These are phyloP conservation scores for Rhizophlyctis rosea DNA, from an alignment of 192 early-diverging fungal species.

Conservation along the genomic window DNA sequence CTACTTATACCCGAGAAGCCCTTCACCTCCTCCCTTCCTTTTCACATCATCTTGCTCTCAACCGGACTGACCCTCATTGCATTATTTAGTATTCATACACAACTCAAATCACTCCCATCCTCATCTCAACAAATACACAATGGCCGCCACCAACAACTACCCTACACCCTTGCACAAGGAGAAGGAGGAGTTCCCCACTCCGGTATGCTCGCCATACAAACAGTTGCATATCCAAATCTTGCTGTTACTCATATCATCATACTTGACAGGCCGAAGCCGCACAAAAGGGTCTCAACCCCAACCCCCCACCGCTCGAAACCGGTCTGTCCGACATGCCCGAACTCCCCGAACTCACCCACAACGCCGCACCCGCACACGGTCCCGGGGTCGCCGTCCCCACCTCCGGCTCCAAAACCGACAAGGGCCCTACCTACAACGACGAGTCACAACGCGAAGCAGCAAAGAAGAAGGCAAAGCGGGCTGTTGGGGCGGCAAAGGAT, in stretches of 20 bases:
- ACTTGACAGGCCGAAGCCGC: conserved; percentile 18
- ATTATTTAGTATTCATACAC: no score
- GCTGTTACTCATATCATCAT: no score
- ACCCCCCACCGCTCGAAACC: conserved; percentile 7
- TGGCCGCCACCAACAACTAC: neutral
- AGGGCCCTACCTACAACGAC: neutral
- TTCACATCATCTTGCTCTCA: no score
- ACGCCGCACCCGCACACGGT: neutral
- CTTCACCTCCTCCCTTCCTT: no score
- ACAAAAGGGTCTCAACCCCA: conserved; percentile 5
- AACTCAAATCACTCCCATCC: neutral
- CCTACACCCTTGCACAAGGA: neutral
- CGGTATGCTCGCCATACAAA: no score
- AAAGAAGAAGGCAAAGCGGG: neutral
- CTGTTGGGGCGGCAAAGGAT: neutral
- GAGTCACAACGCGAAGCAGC: neutral
- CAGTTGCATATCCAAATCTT: no score
- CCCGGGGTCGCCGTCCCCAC: neutral
- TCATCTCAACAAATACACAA: neutral
- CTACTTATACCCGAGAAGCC: no score
- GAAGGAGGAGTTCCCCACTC: neutral
- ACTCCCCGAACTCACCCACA: conserved; percentile 4
- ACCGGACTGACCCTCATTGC: no score
- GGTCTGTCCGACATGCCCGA: conserved; percentile 13
- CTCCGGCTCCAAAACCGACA: neutral